These are phyloP conservation scores for Nelumbo lutea DNA, from an alignment of 164 flowering plant genomes.

Conservation along the genomic window DNA sequence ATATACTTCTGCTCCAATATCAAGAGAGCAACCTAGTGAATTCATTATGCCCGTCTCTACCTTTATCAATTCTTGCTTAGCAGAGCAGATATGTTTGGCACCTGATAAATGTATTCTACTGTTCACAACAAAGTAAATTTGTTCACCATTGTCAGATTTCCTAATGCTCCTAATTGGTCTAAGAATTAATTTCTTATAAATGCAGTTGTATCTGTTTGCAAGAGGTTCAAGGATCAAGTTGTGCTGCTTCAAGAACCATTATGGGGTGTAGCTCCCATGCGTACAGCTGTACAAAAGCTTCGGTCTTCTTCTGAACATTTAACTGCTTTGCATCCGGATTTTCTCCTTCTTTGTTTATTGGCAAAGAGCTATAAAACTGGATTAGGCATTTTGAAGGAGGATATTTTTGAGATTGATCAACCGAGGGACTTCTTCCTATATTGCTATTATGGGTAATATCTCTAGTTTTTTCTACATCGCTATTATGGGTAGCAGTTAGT, in stretches of 20 bases:
- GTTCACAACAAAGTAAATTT: background rate
- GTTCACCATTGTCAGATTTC: background rate
- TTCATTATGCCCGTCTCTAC: constrained; percentile 36
- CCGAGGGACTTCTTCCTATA: constrained; percentile 86
- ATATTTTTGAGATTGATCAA: constrained; percentile 78
- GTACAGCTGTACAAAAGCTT: constrained; percentile 65
- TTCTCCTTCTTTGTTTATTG: constrained; percentile 70
- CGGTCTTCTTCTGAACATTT: constrained; percentile 64
- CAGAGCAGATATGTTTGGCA: constrained; percentile 75
- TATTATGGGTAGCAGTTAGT: background rate
- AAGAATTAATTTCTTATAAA: constrained; percentile 9
- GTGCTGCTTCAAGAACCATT: constrained; percentile 58
- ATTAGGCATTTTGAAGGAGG: constrained; percentile 60
- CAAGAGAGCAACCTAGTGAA: constrained; percentile 48
- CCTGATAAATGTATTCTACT: constrained; percentile 65
- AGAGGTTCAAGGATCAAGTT: constrained; percentile 39
- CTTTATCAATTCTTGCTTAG: constrained; percentile 54
- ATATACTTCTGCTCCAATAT: constrained; percentile 36
- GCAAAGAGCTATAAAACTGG: constrained; percentile 84
- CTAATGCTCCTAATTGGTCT: background rate
- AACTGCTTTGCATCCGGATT: constrained; percentile 86
- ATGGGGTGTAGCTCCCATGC: constrained; percentile 80
- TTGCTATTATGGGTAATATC: constrained; percentile 85
- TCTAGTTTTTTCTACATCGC: constrained; percentile 1
- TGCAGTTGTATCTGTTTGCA: constrained; percentile 43